phyloP scores from a whole-genome alignment of 2,329 filamentous ascomycete species.

The Aspergillus intermedius region DNA sequence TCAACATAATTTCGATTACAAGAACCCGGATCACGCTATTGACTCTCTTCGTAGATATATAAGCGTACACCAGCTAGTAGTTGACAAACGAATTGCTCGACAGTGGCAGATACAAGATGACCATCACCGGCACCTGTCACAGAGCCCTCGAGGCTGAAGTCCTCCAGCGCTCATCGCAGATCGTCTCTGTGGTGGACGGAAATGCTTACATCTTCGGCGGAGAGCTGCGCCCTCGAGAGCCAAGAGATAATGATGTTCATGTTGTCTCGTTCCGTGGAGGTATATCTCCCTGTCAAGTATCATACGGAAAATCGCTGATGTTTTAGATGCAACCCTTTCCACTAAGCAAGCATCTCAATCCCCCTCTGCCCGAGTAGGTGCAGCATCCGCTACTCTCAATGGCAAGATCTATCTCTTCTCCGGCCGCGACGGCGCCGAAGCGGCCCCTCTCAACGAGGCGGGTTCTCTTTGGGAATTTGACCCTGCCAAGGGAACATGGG shows the following conservation, averaged over 20 bases:
- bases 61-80: too few relatives aligned
- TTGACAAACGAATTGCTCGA: too few relatives aligned
- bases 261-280: conserved; percentile 47
- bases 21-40: too few relatives aligned
- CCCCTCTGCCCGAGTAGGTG: conserved; percentile 64
- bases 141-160: too few relatives aligned
- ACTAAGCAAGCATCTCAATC: conserved; percentile 24
- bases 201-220: conserved; percentile 71
- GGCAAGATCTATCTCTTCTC: conserved; percentile 74
- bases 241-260: conserved; percentile 68
- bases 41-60: too few relatives aligned
- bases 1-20: too few relatives aligned
- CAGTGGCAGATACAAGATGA: too few relatives aligned
- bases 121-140: too few relatives aligned
- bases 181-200: conserved; percentile 54
- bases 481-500: conserved; percentile 59
- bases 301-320: background rate
- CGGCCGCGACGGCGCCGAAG: conserved; percentile 63
- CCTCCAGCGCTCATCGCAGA: conserved; percentile 62
- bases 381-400: conserved; percentile 62
- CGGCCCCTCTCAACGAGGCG: conserved; percentile 65
- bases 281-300: conserved; percentile 1
- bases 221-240: conserved; percentile 59
- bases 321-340: background rate
- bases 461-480: conserved; percentile 74